phyloP scores from a whole-genome alignment of 2,329 filamentous ascomycete species.

The Xylariaceae sp. region DNA sequence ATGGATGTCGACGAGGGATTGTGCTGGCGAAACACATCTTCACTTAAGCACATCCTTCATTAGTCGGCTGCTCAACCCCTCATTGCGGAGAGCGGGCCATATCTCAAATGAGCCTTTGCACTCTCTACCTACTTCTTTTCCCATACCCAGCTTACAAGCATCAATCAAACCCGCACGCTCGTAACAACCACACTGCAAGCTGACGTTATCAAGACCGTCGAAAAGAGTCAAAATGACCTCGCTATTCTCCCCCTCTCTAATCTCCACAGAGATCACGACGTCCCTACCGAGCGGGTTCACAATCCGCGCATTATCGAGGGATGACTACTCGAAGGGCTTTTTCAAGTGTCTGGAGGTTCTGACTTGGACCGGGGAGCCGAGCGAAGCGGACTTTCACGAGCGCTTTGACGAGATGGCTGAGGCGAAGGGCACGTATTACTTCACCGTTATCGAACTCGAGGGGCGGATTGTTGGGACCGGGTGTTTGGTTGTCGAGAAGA shows the following conservation, averaged over 20 bases:
- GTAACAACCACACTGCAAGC: no score
- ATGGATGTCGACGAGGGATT: no score
- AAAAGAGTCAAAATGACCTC: no score
- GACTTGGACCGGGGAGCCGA: slow-evolving; percentile 73
- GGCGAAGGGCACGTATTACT: slow-evolving; percentile 58
- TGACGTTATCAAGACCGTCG: no score
- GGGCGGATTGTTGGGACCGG: slow-evolving; percentile 70
- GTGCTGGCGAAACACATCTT: no score
- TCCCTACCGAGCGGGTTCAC: slow-evolving; percentile 60
- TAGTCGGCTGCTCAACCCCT: no score
- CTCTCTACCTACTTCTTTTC: no score
- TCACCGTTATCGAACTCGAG: slow-evolving; percentile 66
- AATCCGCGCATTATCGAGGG: slow-evolving; percentile 66
- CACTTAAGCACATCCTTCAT: no score
- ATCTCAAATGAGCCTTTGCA: no score
- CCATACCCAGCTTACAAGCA: no score
- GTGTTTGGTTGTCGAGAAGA: slow-evolving; percentile 73
- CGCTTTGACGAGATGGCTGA: slow-evolving; percentile 60
- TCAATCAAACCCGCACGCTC: no score
- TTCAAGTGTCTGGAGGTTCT: slow-evolving; percentile 73
- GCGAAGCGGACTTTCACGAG: slow-evolving; percentile 43
- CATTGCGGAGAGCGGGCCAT: no score
- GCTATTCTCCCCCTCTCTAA: neutral
- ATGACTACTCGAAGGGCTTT: slow-evolving; percentile 69
- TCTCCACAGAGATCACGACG: neutral